Evolutionary conservation across 148 eudicot species (phyloP), one percentile per base, ranked within the genome.

Genomic region (Heliosperma pusillum): DNA sequence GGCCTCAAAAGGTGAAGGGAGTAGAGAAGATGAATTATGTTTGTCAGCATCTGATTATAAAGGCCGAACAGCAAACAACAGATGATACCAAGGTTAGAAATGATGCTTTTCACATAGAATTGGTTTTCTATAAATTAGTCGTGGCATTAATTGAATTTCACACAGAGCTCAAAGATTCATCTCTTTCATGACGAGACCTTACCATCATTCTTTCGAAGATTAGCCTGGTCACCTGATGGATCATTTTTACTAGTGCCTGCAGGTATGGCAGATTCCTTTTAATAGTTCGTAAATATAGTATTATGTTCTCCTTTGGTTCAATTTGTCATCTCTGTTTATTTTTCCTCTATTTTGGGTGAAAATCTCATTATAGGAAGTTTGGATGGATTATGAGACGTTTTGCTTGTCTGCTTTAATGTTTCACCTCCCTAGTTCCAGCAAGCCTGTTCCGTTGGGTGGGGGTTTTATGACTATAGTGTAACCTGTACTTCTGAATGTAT

Each of bases 181-280:
- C 97, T 95, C 63, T 95, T 95, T 76, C 93, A 86, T 76, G 98
- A 95, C 29, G 98, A 95, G 89, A 95, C 98, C 44, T 80, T 95
- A 73, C 96, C 97, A 58, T 95, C 98, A 79, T 95, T 95, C 82
- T 95, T 95, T 80, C 87, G 98, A 82, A 89, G 98, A 88, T 79
- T 95, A 78, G 87, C 91, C 42, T 95, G 98, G 98, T 90, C 98
- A 50, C 93, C 97, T 55, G 98, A 95, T 85, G 98, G 98, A 30
- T 90, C 98, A 40, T 95, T 92, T 85, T 84, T 95, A 76, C 84
- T 95, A 72, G 89, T 88, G 59, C 98, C 98, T 79, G 97, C 97
- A 82, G 98, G 98, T 95, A 89, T 73, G 79, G 60, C 40, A 65
- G 53, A 42, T 26, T 80, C 21, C 72, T 21, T 64, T 73, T 19